A percentile compares a stretch with the other conserved stretches of the same genome.
Evolutionary conservation across 2,329 filamentous ascomycete species (phyloP).

Genomic region (Fusarium chlamydosporum): DNA sequence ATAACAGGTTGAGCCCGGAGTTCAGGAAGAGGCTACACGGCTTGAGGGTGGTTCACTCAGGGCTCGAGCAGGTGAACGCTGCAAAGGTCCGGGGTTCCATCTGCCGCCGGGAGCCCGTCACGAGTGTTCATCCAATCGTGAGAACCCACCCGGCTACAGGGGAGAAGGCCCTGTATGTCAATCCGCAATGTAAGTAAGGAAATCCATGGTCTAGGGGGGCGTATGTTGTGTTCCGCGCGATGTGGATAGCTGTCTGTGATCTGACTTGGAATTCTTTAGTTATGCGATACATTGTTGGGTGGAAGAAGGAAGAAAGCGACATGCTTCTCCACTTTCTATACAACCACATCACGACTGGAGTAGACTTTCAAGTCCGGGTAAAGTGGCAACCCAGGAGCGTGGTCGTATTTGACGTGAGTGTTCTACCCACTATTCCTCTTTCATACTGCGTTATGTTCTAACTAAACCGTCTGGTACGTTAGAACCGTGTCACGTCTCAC

Average conservation of each 20-base stretch:
- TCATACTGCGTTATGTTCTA: too few species aligned
- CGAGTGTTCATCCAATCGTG: neutral
- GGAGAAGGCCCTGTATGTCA: neutral
- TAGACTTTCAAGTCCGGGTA: neutral
- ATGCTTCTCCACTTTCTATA: neutral
- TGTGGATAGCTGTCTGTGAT: too few species aligned
- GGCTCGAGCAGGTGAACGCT: neutral
- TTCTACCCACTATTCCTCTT: too few species aligned
- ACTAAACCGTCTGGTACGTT: too few species aligned
- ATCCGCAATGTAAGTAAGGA: too few species aligned
- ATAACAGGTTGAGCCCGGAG: neutral
- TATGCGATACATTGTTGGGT: neutral
- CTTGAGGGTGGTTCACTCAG: neutral
- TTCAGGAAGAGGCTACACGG: neutral
- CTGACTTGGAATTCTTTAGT: too few species aligned
- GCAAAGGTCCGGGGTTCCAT: neutral
- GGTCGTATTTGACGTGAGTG: neutral
- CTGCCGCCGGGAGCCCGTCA: neutral
- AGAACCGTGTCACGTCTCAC: neutral
- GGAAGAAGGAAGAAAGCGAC: neutral
- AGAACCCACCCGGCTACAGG: neutral
- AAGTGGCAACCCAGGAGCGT: neutral
- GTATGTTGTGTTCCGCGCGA: too few species aligned
- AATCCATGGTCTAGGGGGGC: too few species aligned
- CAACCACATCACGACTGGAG: neutral